phyloP scores from a whole-genome alignment of 345 rosid genomes.

The Cardiospermum halicacabum region DNA sequence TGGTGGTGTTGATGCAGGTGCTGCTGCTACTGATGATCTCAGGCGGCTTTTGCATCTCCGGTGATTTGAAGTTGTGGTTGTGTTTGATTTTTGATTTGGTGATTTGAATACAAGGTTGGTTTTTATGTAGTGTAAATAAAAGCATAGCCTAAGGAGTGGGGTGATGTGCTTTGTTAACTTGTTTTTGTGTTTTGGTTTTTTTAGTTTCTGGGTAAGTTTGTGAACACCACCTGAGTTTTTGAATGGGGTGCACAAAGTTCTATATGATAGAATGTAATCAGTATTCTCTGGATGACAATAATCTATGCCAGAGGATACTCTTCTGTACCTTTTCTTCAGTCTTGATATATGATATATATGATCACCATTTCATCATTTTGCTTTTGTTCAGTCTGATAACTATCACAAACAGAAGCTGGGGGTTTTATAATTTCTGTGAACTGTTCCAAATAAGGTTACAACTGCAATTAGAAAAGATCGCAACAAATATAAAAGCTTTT shows the following conservation, averaged over 20 bases:
- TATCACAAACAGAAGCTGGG: background rate
- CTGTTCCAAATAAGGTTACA: background rate
- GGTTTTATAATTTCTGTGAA: background rate
- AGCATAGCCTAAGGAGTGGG: slow-evolving; percentile 19
- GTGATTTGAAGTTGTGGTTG: slow-evolving; percentile 24
- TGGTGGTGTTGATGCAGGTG: slow-evolving; percentile 44
- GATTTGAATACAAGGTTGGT: background rate
- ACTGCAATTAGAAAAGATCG: background rate
- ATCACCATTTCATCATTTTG: background rate
- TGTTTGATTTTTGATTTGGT: background rate
- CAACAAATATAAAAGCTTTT: too few relatives aligned
- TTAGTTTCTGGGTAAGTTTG: background rate
- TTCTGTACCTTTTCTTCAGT: background rate
- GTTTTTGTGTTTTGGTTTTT: background rate
- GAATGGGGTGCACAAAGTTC: slow-evolving; percentile 19
- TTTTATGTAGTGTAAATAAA: slow-evolving; percentile 17
- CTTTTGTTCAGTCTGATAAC: background rate
- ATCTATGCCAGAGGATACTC: background rate
- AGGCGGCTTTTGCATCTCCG: slow-evolving; percentile 64
- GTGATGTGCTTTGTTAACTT: slow-evolving; percentile 10
- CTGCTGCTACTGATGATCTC: slow-evolving; percentile 58
- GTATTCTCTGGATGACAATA: background rate
- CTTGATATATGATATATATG: background rate
- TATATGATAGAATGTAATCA: background rate
- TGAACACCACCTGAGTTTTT: slow-evolving; percentile 32